Evolutionary conservation across 164 flowering plant genomes (phyloP).

Genomic region (Dillenia turbinata): DNA sequence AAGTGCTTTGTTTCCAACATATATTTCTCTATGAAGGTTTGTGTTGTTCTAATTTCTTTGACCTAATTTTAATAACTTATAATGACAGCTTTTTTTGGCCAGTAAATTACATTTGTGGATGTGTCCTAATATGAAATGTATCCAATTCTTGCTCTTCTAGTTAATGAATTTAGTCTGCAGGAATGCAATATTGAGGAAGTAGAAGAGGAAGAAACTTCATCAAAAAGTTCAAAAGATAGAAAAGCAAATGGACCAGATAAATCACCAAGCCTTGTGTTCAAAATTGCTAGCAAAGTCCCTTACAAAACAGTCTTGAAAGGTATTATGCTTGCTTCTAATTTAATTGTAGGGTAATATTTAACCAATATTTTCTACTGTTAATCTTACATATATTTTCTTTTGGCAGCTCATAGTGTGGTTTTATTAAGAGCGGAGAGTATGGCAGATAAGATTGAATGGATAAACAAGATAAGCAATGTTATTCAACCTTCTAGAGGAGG

Average conservation of each 20-base stretch:
- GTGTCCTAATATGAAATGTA: too few species aligned
- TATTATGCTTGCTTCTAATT: slow-evolving; percentile 6
- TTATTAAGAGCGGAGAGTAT: slow-evolving; percentile 84
- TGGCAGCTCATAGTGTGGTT: slow-evolving; percentile 89
- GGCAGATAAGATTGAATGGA: slow-evolving; percentile 87
- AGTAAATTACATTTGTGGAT: too few species aligned
- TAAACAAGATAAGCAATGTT: slow-evolving; percentile 64
- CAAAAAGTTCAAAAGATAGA: slow-evolving; percentile 89
- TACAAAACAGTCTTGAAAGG: slow-evolving; percentile 96
- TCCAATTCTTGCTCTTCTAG: too few species aligned
- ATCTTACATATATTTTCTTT: not conserved
- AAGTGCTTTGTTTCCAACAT: too few species aligned
- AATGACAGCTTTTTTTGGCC: too few species aligned
- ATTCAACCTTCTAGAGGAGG: slow-evolving; percentile 48
- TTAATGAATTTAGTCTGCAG: slow-evolving; percentile 29
- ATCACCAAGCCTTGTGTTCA: slow-evolving; percentile 65
- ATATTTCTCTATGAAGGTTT: too few species aligned
- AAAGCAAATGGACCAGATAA: slow-evolving; percentile 91
- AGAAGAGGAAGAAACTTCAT: slow-evolving; percentile 72
- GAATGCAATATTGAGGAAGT: slow-evolving; percentile 87
- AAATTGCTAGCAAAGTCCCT: slow-evolving; percentile 82
- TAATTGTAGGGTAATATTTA: too few species aligned
- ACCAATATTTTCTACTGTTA: not conserved
- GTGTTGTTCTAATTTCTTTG: too few species aligned
- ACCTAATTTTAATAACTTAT: too few species aligned